phyloP scores from a whole-genome alignment of 2,329 filamentous ascomycete genomes.

The Rhinocladiella mackenziei region DNA sequence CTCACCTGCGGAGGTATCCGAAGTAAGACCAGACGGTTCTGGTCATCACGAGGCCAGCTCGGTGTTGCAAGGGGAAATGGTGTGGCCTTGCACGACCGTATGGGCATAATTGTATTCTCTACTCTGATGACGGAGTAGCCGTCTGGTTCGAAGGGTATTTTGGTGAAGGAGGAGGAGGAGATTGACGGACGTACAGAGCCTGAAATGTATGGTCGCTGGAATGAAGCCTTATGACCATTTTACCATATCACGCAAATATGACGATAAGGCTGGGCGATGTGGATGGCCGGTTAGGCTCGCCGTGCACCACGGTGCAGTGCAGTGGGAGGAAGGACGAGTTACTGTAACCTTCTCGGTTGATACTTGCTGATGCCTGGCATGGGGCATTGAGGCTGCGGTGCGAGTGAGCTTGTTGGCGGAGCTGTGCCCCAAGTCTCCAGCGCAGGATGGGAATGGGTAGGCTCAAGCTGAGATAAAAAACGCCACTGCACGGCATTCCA shows the following conservation, averaged over 20 bases:
- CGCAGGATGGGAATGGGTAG: too few species aligned
- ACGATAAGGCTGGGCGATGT: conserved; percentile 3
- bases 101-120: too few species aligned
- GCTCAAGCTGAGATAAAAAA: too few species aligned
- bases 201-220: too few species aligned
- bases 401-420: too few species aligned
- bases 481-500: too few species aligned
- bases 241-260: not conserved
- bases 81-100: too few species aligned
- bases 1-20: conserved; percentile 15
- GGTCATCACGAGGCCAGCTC: conserved; percentile 8
- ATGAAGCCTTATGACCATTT: not conserved
- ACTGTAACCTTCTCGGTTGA: conserved; percentile 3
- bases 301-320: not conserved
- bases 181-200: not conserved
- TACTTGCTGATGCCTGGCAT: conserved; percentile 8
- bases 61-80: not conserved
- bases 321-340: not conserved
- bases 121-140: too few species aligned
- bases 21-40: conserved; percentile 11
- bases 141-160: too few species aligned
- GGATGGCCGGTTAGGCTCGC: not conserved
- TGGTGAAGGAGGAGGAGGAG: too few species aligned
- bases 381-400: not conserved
- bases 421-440: too few species aligned